These are phyloP conservation scores for Tetrapisispora nanseiensis DNA, from an alignment of 805 yeast species.

Conservation along the genomic window DNA sequence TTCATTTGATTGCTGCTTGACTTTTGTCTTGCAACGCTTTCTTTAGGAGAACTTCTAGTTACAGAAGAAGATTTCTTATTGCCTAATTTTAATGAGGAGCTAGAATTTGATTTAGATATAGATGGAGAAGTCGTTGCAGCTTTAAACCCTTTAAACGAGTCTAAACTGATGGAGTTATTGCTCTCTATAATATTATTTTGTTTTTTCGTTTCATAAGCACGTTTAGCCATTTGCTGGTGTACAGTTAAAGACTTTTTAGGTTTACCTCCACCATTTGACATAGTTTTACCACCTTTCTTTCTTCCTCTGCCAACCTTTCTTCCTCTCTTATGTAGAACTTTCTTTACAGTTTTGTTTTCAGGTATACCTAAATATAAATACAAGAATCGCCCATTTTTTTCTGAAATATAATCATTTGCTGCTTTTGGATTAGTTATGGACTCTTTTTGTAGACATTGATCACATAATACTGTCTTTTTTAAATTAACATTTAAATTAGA, in stretches of 20 bases:
- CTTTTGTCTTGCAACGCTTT: background rate
- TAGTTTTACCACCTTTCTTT: constrained; percentile 1
- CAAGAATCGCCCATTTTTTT: constrained; percentile 39
- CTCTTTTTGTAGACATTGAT: constrained; percentile 31
- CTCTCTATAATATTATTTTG: constrained; percentile 34
- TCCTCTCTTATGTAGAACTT: constrained; percentile 16
- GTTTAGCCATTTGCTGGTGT: constrained; percentile 20
- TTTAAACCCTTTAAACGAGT: constrained; percentile 29
- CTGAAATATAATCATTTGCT: constrained; percentile 31
- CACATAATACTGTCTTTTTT: constrained; percentile 32
- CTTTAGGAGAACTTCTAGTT: background rate
- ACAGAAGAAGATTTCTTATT: background rate
- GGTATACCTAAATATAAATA: constrained; percentile 40
- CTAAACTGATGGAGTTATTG: constrained; percentile 32
- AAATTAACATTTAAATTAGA: constrained; percentile 31
- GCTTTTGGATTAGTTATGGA: constrained; percentile 4
- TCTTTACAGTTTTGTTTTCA: constrained; percentile 21
- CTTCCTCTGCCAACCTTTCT: constrained; percentile 28
- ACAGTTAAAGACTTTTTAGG: constrained; percentile 19
- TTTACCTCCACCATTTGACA: constrained; percentile 1
- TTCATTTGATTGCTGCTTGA: background rate
- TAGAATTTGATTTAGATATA: background rate
- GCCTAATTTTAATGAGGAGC: background rate
- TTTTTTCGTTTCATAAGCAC: constrained; percentile 20
- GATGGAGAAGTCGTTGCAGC: constrained; percentile 7